Evolutionary conservation across 2,329 filamentous ascomycete species (phyloP).

Genomic region (Fusarium anthophilum): DNA sequence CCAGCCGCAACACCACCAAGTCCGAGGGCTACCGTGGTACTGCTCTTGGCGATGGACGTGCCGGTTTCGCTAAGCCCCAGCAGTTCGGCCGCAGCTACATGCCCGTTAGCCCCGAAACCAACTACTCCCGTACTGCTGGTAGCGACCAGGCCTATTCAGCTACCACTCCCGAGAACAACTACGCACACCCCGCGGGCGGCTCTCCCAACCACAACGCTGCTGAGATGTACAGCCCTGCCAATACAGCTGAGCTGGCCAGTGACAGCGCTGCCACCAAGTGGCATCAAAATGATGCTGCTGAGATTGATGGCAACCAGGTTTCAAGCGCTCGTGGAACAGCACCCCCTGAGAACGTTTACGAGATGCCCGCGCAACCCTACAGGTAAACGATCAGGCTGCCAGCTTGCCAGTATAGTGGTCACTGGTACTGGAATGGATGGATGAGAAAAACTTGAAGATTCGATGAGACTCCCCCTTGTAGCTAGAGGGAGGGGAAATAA

Average conservation of each 20-base stretch:
- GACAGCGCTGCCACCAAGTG: constrained; percentile 47
- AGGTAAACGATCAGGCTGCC: constrained; percentile 39
- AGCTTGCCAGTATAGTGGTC: background rate
- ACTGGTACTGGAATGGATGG: constrained; percentile 6
- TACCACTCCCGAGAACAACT: constrained; percentile 36
- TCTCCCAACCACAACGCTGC: constrained; percentile 36
- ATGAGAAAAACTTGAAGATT: constrained; percentile 24
- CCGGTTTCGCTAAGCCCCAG: constrained; percentile 52
- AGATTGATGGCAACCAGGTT: constrained; percentile 52
- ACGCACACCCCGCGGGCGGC: constrained; percentile 37
- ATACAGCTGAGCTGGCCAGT: constrained; percentile 48
- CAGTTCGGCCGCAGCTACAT: constrained; percentile 47
- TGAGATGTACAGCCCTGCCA: constrained; percentile 37
- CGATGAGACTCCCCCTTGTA: constrained; percentile 23
- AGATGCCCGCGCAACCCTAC: constrained; percentile 54
- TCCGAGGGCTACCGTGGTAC: constrained; percentile 53
- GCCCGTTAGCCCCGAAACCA: constrained; percentile 39
- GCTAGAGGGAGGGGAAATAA: constrained; percentile 30
- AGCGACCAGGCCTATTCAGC: constrained; percentile 24
- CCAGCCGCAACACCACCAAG: constrained; percentile 41
- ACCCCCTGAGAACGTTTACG: constrained; percentile 51
- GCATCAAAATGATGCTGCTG: constrained; percentile 49
- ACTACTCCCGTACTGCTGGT: constrained; percentile 29
- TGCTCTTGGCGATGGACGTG: constrained; percentile 51
- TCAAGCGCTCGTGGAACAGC: constrained; percentile 38